Percentiles rank a stretch among this genome's conserved stretches.
Conservation (phyloP, 805 yeast species). For the Lipomyces sp. region DNA sequence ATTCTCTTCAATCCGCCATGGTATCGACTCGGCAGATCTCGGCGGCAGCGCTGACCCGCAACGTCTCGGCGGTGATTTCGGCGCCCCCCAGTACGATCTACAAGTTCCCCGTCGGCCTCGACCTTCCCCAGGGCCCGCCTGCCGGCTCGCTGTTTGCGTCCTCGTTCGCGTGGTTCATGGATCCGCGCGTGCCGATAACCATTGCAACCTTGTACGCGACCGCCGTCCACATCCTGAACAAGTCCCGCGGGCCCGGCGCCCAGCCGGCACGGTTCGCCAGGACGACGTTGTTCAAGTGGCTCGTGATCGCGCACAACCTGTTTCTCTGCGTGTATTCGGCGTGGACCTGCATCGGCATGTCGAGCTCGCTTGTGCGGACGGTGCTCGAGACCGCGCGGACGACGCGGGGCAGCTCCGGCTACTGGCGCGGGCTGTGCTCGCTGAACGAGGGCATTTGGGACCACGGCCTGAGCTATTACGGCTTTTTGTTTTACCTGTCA, state of each 20-base stretch:
- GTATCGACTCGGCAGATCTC: too few species aligned
- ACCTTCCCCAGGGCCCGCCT: conserved; percentile 28
- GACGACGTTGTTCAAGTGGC: conserved; percentile 46
- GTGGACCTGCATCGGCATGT: conserved; percentile 71
- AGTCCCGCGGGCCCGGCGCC: conserved; percentile 42
- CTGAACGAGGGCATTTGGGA: conserved; percentile 57
- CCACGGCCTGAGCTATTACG: conserved; percentile 53
- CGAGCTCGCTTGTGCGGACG: conserved; percentile 47
- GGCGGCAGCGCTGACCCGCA: too few species aligned
- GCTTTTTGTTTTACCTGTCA: conserved; percentile 65
- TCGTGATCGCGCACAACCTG: conserved; percentile 60
- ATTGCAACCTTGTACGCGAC: conserved; percentile 59
- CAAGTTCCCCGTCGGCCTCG: conserved; percentile 27
- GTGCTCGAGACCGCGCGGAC: conserved; percentile 37
- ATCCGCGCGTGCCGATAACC: conserved; percentile 52
- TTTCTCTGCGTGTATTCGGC: conserved; percentile 62
- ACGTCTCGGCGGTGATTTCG: conserved; percentile 9
- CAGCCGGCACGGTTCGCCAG: conserved; percentile 54
- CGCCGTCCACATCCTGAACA: conserved; percentile 55
- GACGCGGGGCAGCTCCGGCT: conserved; percentile 40
- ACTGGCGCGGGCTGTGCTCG: conserved; percentile 64
- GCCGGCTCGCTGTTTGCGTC: conserved; percentile 23
- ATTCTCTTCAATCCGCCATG: too few species aligned
- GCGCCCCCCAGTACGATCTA: conserved; percentile 22
- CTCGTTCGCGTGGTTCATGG: conserved; percentile 38